A percentile compares a stretch with the other conserved stretches of the same genome.
These are phyloP conservation scores for Magnolia kwangsiensis DNA, from an alignment of 164 flowering plant species.

Conservation along the genomic window DNA sequence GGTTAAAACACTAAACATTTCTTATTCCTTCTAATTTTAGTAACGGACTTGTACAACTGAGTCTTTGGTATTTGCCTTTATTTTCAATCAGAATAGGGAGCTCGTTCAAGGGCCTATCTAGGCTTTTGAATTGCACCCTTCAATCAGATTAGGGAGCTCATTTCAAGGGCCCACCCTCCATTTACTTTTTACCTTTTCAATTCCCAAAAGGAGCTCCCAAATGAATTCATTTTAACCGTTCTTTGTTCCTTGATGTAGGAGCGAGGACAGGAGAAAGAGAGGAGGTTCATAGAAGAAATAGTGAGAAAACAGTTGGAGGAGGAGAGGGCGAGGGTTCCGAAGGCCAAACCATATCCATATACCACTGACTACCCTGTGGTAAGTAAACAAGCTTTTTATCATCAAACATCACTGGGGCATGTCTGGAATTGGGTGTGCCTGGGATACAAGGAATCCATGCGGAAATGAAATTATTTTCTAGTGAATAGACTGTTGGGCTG, in stretches of 20 bases:
- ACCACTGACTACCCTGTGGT: constrained; percentile 98
- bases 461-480: too few species aligned
- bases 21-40: not conserved
- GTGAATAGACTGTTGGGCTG: too few species aligned
- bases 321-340: constrained; percentile 75
- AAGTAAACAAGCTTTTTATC: constrained; percentile 33
- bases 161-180: too few species aligned
- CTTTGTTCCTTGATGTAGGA: constrained; percentile 34
- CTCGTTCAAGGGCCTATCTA: too few species aligned
- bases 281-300: constrained; percentile 47
- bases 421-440: too few species aligned
- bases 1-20: constrained; percentile 26
- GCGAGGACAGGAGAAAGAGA: constrained; percentile 83
- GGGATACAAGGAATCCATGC: too few species aligned
- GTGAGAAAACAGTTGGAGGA: constrained; percentile 71
- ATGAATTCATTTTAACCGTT: not conserved
- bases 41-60: not conserved
- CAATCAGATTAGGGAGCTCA: too few species aligned
- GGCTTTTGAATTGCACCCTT: too few species aligned
- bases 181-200: too few species aligned
- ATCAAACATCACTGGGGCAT: not conserved
- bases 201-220: not conserved
- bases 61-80: too few species aligned
- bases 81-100: too few species aligned
- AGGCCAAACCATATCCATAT: constrained; percentile 90